These are phyloP conservation scores for Urostyla sp. DNA, from an alignment of 73 alveolate genomes.

Conservation along the genomic window DNA sequence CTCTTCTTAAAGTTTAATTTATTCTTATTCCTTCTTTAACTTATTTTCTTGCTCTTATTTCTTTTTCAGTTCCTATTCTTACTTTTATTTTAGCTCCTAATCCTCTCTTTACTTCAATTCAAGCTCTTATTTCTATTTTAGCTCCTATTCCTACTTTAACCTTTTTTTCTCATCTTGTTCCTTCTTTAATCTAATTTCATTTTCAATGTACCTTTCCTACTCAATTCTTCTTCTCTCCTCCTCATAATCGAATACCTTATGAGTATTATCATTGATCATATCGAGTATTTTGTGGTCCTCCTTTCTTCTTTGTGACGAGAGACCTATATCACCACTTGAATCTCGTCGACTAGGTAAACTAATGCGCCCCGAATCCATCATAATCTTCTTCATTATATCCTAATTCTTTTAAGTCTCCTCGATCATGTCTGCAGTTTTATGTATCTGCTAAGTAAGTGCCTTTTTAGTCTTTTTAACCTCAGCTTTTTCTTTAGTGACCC, in stretches of 20 bases:
- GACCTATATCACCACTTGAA: too few species aligned
- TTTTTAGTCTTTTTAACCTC: slow-evolving; percentile 64
- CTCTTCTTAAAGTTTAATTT: neutral
- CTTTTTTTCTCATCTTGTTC: slow-evolving; percentile 17
- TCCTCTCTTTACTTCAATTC: neutral
- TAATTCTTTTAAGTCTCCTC: slow-evolving; percentile 54
- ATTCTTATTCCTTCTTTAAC: neutral
- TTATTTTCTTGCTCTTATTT: slow-evolving; percentile 23
- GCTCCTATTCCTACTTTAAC: neutral
- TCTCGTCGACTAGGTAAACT: slow-evolving; percentile 10
- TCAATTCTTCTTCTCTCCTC: neutral
- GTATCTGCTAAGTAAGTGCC: slow-evolving; percentile 54
- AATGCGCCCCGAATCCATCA: slow-evolving; percentile 9
- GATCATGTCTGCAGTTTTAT: slow-evolving; percentile 57
- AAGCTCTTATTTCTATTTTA: slow-evolving; percentile 7
- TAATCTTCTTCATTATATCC: slow-evolving; percentile 52
- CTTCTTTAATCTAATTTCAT: neutral
- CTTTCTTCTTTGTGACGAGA: too few species aligned
- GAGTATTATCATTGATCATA: slow-evolving; percentile 20
- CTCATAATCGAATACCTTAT: neutral
- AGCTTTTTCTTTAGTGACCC: slow-evolving; percentile 66
- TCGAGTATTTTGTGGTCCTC: too few species aligned
- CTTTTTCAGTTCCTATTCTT: neutral
- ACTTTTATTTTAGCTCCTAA: neutral
- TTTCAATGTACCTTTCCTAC: neutral